Evolutionary conservation across 768 basidiomycete species (phyloP).

Genomic region (Paxillus involutus): DNA sequence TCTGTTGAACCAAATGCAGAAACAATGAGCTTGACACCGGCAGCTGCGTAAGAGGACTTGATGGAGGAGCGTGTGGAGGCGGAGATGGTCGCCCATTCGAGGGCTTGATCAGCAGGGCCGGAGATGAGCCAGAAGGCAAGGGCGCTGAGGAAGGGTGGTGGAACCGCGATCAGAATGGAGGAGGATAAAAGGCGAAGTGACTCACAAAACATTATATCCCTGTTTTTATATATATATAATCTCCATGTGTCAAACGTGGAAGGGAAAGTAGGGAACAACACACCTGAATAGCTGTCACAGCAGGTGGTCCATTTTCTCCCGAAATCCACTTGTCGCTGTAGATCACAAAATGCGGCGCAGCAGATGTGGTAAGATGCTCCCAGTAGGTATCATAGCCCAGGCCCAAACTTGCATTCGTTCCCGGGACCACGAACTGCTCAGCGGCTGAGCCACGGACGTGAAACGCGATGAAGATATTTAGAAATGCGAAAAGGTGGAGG

Average conservation of each 20-base stretch:
- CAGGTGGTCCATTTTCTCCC: conserved; percentile 39
- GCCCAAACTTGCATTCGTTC: neutral
- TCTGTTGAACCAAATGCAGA: conserved; percentile 59
- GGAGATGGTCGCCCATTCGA: conserved; percentile 52
- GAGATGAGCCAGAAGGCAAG: conserved; percentile 55
- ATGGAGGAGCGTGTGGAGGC: conserved; percentile 45
- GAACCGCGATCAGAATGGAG: neutral
- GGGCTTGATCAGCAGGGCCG: conserved; percentile 61
- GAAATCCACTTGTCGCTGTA: conserved; percentile 39
- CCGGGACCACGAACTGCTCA: neutral
- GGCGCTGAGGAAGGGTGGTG: conserved; percentile 26
- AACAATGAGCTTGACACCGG: conserved; percentile 62
- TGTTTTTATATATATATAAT: conserved; percentile 18
- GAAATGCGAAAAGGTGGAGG: neutral
- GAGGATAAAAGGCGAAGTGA: neutral
- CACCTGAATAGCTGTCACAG: conserved; percentile 32
- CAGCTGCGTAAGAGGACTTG: conserved; percentile 53
- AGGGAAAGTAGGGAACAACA: neutral
- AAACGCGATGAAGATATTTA: neutral
- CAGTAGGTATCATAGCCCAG: neutral
- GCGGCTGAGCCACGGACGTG: neutral
- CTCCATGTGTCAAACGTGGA: neutral
- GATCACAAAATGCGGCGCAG: conserved; percentile 40
- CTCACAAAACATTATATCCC: conserved; percentile 63
- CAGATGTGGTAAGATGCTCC: conserved; percentile 12